A percentile compares a stretch with the other conserved stretches of the same genome.
These are phyloP conservation scores for Zanthoxylum bungeanum DNA, from an alignment of 345 rosid genomes.

Conservation along the genomic window DNA sequence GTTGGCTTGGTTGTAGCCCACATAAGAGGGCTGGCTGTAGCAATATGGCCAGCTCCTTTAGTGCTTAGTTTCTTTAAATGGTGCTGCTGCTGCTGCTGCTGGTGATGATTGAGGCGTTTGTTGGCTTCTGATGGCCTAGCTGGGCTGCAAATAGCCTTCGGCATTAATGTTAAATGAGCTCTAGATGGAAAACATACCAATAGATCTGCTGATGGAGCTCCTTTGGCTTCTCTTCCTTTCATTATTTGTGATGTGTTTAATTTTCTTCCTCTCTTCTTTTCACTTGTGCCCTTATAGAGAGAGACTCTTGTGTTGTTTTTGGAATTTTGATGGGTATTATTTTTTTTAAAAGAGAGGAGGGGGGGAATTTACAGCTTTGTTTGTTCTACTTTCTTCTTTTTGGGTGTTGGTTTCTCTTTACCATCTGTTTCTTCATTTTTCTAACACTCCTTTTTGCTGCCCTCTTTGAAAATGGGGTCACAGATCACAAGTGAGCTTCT, in stretches of 20 bases:
- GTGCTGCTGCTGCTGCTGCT: constrained; percentile 29
- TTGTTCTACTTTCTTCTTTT: constrained; percentile 11
- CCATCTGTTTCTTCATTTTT: constrained; percentile 19
- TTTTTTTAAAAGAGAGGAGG: constrained; percentile 29
- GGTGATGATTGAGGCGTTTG: constrained; percentile 39
- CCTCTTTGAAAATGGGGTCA: constrained; percentile 40
- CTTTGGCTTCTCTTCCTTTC: constrained; percentile 64
- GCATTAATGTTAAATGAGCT: constrained; percentile 59
- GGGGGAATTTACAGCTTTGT: constrained; percentile 30
- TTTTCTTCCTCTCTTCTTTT: constrained; percentile 15
- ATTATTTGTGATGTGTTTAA: constrained; percentile 41
- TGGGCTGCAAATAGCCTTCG: constrained; percentile 75
- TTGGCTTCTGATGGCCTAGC: constrained; percentile 46
- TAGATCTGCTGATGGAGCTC: constrained; percentile 69
- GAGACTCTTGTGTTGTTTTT: constrained; percentile 10
- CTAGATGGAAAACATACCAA: constrained; percentile 85
- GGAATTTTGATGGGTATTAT: neutral
- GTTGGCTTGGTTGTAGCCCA: constrained; percentile 63
- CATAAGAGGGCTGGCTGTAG: constrained; percentile 63
- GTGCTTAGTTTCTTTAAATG: constrained; percentile 34
- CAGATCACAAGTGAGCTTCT: constrained; percentile 28
- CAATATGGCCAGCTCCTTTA: constrained; percentile 20
- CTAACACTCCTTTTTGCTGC: constrained; percentile 24
- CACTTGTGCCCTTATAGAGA: no score
- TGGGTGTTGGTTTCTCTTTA: constrained; percentile 15